phyloP scores from a whole-genome alignment of 768 basidiomycete species.

The Auricularia auricula-judae region DNA sequence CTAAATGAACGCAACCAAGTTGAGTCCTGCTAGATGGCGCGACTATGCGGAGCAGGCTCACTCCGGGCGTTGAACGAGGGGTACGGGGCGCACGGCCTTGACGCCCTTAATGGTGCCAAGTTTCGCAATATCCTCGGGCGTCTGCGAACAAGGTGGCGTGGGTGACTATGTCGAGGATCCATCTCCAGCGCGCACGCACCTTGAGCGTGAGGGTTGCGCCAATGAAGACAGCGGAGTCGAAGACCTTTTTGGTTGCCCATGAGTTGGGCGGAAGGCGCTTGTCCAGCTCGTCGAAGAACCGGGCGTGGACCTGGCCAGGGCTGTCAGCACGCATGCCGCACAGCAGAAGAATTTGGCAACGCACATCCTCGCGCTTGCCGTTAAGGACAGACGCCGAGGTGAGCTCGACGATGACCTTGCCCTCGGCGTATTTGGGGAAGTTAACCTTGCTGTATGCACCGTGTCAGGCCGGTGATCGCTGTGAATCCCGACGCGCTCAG shows the following conservation, averaged over 20 bases:
- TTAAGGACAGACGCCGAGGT: background rate
- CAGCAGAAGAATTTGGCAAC: too few species aligned
- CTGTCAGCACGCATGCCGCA: background rate
- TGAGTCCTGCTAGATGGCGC: background rate
- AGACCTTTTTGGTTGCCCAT: background rate
- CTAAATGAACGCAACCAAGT: background rate
- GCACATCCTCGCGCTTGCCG: too few species aligned
- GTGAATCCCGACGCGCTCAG: too few species aligned
- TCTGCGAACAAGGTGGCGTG: background rate
- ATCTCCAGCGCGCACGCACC: too few species aligned
- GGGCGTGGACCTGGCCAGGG: background rate
- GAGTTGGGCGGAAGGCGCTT: background rate
- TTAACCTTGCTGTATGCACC: background rate
- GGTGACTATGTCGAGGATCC: too few species aligned
- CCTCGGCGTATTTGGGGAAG: background rate
- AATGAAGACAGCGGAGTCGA: background rate
- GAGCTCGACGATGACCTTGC: background rate
- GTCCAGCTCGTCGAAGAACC: background rate
- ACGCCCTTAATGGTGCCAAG: background rate
- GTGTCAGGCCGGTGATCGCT: background rate
- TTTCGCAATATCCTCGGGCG: background rate
- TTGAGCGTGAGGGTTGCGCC: background rate
- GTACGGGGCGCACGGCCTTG: slow-evolving; percentile 2
- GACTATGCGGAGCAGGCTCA: background rate
- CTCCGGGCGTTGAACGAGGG: background rate